phyloP scores from a whole-genome alignment of 2,329 filamentous ascomycete species.

The Colletotrichum chrysophilum region DNA sequence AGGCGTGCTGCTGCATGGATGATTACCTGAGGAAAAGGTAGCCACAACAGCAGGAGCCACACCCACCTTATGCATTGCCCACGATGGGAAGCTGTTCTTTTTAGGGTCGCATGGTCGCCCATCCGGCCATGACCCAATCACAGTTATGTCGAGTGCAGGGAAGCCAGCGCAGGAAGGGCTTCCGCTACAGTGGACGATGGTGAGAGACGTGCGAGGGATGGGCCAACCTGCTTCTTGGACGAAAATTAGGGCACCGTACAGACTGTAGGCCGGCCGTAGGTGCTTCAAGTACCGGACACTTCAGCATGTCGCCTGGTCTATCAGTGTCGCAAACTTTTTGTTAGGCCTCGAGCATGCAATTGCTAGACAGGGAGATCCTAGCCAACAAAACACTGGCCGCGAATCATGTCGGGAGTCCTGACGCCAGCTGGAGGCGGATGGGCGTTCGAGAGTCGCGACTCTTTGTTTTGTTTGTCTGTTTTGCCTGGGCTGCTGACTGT shows the following conservation, averaged over 20 bases:
- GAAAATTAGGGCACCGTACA: not conserved
- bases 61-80: conserved; percentile 6
- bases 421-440: not conserved
- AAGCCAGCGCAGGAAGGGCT: not conserved
- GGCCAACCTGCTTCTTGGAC: conserved; percentile 4
- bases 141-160: not conserved
- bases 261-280: not conserved
- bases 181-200: not conserved
- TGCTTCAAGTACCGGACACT: not conserved
- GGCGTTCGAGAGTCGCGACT: not conserved
- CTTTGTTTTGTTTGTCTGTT: conserved; percentile 15
- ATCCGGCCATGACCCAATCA: conserved; percentile 4
- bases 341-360: conserved; percentile 1
- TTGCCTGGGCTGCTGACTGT: not conserved
- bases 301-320: conserved; percentile 4
- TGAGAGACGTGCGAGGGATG: not conserved
- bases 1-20: conserved; percentile 14
- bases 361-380: conserved; percentile 9
- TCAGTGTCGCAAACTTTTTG: conserved; percentile 12
- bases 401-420: conserved; percentile 10
- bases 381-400: not conserved
- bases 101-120: not conserved
- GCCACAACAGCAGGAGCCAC: conserved; percentile 13
- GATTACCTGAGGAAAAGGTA: not conserved
- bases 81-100: not conserved